A percentile compares a stretch with the other conserved stretches of the same genome.
These are phyloP conservation scores for Polygonum maritimum DNA, from an alignment of 148 eudicot genomes.

Conservation along the genomic window DNA sequence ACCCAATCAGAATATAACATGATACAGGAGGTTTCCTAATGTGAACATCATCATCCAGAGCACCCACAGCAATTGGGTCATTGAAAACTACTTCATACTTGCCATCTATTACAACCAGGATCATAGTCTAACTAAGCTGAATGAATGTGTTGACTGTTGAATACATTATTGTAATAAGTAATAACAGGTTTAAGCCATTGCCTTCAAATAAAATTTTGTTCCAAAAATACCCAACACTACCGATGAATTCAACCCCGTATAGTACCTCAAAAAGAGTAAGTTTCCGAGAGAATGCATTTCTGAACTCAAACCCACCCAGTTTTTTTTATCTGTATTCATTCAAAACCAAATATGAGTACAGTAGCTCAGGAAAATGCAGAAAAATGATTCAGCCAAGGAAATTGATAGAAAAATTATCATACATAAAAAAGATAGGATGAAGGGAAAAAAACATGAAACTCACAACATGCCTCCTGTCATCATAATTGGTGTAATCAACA, in stretches of 20 bases:
- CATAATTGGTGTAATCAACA: slow-evolving; percentile 33
- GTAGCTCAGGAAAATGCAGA: no score
- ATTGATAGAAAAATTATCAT: no score
- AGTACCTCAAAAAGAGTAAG: no score
- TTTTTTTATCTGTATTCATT: slow-evolving; percentile 59
- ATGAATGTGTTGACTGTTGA: background rate
- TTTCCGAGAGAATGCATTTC: slow-evolving; percentile 64
- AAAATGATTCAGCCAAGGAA: no score
- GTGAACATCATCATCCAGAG: background rate
- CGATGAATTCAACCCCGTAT: background rate
- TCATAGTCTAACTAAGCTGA: background rate
- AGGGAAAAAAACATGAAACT: slow-evolving; percentile 8
- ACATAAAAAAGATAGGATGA: no score
- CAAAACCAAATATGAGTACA: background rate
- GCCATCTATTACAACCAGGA: background rate
- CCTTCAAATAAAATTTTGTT: background rate
- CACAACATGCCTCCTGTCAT: slow-evolving; percentile 40
- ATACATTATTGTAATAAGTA: background rate
- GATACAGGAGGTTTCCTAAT: background rate
- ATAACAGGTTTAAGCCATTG: background rate
- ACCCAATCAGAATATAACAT: no score
- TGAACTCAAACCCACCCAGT: slow-evolving; percentile 89
- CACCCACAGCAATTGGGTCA: background rate
- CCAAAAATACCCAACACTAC: background rate
- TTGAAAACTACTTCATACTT: background rate